phyloP scores from a whole-genome alignment of 2,329 filamentous ascomycete genomes.

The Trichoderma cornu-damae region DNA sequence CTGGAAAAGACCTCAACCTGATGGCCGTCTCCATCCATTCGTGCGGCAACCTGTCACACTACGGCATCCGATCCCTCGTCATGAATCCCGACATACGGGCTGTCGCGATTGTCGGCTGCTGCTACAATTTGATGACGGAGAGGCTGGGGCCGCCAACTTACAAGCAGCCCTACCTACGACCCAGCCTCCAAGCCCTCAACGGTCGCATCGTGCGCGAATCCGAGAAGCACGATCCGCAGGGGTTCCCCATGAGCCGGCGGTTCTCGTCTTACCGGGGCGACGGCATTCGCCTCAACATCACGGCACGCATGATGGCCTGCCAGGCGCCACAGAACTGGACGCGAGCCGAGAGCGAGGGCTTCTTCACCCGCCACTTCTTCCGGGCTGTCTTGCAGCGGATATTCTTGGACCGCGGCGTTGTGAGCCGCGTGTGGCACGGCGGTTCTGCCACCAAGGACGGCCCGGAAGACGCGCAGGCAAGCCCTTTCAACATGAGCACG shows the following conservation, averaged over 20 bases:
- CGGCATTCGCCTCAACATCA: conserved; percentile 86
- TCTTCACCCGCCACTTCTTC: conserved; percentile 92
- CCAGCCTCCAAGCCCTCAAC: conserved; percentile 60
- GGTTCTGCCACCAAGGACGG: conserved; percentile 28
- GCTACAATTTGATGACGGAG: conserved; percentile 95
- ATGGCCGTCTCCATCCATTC: conserved; percentile 96
- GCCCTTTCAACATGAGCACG: conserved; percentile 54
- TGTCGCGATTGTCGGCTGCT: conserved; percentile 96
- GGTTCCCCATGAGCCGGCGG: conserved; percentile 83
- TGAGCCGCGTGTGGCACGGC: conserved; percentile 52
- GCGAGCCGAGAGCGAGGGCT: conserved; percentile 69
- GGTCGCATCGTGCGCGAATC: conserved; percentile 65
- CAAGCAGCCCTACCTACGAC: conserved; percentile 73
- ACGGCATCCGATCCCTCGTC: conserved; percentile 79
- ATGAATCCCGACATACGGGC: conserved; percentile 79
- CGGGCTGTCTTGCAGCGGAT: conserved; percentile 85
- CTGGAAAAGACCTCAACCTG: conserved; percentile 44
- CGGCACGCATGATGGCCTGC: conserved; percentile 95
- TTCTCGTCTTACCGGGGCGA: conserved; percentile 54
- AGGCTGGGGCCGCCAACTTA: conserved; percentile 79
- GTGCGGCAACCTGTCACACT: conserved; percentile 95
- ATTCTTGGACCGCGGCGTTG: conserved; percentile 79
- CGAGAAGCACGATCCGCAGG: conserved; percentile 74
- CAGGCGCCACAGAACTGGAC: conserved; percentile 95
- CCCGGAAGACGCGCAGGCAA: conserved; percentile 15